Base-by-base conservation (phyloP, 768 basidiomycete species). In the Cyclocybe cylindracea region DNA sequence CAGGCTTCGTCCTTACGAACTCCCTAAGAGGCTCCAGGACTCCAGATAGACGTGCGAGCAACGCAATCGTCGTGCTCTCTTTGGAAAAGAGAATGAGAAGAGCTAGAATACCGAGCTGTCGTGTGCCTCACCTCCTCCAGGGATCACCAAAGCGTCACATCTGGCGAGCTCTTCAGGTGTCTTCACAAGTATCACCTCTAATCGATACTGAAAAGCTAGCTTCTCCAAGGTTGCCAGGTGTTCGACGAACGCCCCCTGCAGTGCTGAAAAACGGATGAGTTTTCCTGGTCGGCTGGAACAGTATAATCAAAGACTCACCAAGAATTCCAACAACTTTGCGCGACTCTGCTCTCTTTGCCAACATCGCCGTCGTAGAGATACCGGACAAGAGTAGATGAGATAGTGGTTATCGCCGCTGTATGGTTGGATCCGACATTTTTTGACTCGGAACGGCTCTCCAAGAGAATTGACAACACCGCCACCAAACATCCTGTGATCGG, bases 31-130 rank as follows among this genome's bases (percentile, higher is more conserved):
- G 92, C n/a, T 88, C 84, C 11, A 94, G 66, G 37, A 98, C 78
- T 0, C 91, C 91, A 0, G 86, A 79, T 29, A 86, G 77, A 48
- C 78, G 78, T 29, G 85, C 91, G 14, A 88, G 77, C 44, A 91
- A 77, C 1, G 86, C 90, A 54, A 98, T 98, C 2, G 94, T 92
- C 5, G 96, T 98, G 4, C 91, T 94, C 72, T 98, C 96, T 89
- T 58, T 1, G 7, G 38, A 39, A 13, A 56, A 9, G 39, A 33
- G 40, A 50, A 35, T 46, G 36, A 49, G 39, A 42, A 13, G 10
- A 18, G 10, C 43, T 18, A 40, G 13, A 44, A 37, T 16, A 41
- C 51, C 35, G 11, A 40, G 5, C 4, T 33, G 32, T 31, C 42
- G 49, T 16, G 32, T 8, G 66, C 77, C 16, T 47, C 48, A 83